Evolutionary conservation across 1,139 yeast species (phyloP).

Genomic region (Debaryomycetaceae sp.): DNA sequence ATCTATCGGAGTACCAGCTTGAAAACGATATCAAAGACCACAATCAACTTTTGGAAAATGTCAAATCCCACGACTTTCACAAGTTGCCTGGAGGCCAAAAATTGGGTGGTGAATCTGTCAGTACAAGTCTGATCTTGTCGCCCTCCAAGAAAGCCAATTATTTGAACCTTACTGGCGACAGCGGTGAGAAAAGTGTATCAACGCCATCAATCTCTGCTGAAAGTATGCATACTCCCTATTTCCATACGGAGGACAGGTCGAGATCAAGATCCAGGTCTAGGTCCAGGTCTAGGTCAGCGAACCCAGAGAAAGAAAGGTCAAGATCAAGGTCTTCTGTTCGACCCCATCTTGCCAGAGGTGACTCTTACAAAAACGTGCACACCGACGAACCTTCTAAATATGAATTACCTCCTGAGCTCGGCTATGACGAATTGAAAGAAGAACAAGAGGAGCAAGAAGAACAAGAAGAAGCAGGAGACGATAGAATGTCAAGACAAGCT

Average conservation of each 20-base stretch:
- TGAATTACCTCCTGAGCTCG: constrained; percentile 44
- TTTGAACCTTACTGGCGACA: neutral
- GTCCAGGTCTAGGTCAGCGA: constrained; percentile 18
- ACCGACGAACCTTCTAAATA: constrained; percentile 39
- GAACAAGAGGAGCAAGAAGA: neutral
- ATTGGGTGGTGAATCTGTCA: neutral
- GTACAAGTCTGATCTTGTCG: neutral
- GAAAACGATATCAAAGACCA: constrained; percentile 40
- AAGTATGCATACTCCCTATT: constrained; percentile 44
- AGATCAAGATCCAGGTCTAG: constrained; percentile 30
- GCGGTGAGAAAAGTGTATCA: neutral
- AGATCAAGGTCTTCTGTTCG: constrained; percentile 30
- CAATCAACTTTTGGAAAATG: constrained; percentile 30
- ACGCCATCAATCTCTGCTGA: constrained; percentile 5
- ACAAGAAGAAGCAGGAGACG: constrained; percentile 18
- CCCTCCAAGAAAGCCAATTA: constrained; percentile 1
- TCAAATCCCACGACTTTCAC: constrained; percentile 39
- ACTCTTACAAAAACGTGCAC: constrained; percentile 53
- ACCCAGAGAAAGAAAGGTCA: constrained; percentile 11
- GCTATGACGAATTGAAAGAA: constrained; percentile 10
- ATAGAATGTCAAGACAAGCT: constrained; percentile 41
- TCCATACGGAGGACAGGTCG: constrained; percentile 33
- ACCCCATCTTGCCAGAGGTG: constrained; percentile 67
- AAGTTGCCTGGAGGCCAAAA: constrained; percentile 23
- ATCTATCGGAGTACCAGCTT: constrained; percentile 46